phyloP scores from a whole-genome alignment of 2,329 filamentous ascomycete species.

The Colletotrichum eleusines region DNA sequence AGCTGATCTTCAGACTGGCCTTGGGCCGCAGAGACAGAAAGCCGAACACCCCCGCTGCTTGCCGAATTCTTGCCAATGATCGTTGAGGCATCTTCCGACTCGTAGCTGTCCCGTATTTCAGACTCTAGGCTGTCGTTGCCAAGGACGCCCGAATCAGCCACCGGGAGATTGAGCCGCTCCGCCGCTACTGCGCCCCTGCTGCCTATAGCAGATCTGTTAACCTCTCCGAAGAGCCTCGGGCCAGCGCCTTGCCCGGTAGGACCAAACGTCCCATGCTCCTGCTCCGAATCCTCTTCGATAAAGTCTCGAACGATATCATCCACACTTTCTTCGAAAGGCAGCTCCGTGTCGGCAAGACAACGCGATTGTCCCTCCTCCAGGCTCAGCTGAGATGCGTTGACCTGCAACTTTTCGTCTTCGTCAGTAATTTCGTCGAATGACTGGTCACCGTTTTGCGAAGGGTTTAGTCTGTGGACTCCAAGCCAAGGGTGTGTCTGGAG shows the following conservation, averaged over 20 bases:
- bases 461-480: conserved; percentile 47
- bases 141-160: conserved; percentile 46
- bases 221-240: conserved; percentile 66
- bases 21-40: conserved; percentile 46
- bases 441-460: conserved; percentile 53
- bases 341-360: conserved; percentile 41
- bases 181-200: conserved; percentile 65
- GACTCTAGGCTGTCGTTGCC: conserved; percentile 54
- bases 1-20: conserved; percentile 62
- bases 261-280: conserved; percentile 81
- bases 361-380: conserved; percentile 60
- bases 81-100: conserved; percentile 55
- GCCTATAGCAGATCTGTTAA: conserved; percentile 65
- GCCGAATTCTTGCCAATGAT: conserved; percentile 26
- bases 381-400: conserved; percentile 73
- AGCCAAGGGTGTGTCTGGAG: conserved; percentile 84
- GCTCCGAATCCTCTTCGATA: conserved; percentile 78
- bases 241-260: conserved; percentile 51
- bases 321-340: conserved; percentile 48
- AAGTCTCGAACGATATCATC: conserved; percentile 58
- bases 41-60: conserved; percentile 22
- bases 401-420: conserved; percentile 66
- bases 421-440: conserved; percentile 73
- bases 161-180: conserved; percentile 62
- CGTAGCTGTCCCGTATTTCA: conserved; percentile 61